Conservation (phyloP, 179 eudicot genomes). For the Corrigiola litoralis region DNA sequence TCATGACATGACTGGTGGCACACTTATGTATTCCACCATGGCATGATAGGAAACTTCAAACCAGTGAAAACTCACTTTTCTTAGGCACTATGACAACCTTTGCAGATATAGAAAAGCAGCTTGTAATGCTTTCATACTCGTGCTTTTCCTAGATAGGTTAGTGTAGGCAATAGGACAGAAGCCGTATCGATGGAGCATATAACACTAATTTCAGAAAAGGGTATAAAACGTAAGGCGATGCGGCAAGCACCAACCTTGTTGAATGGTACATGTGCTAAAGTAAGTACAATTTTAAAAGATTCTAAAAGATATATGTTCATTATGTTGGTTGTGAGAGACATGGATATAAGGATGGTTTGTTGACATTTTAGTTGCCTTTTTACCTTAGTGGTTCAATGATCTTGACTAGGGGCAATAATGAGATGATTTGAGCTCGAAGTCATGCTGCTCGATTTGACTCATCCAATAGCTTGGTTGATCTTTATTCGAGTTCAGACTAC, state of each 20-base stretch:
- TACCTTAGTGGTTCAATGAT: background rate
- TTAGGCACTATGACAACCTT: slow-evolving; percentile 20
- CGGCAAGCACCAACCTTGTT: slow-evolving; percentile 36
- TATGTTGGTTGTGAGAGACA: background rate
- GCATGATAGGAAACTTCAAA: slow-evolving; percentile 5
- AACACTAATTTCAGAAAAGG: slow-evolving; percentile 3
- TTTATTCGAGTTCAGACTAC: no score
- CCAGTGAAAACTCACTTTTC: slow-evolving; percentile 14
- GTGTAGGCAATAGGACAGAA: slow-evolving; percentile 18
- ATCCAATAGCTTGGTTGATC: no score
- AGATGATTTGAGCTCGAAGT: no score
- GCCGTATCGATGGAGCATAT: slow-evolving; percentile 6
- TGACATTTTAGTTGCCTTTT: background rate
- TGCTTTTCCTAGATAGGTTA: slow-evolving; percentile 22
- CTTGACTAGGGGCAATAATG: no score
- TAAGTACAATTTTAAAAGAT: slow-evolving; percentile 10
- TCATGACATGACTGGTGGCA: slow-evolving; percentile 22
- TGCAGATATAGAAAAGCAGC: slow-evolving; percentile 20
- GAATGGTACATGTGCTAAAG: slow-evolving; percentile 25
- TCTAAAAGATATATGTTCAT: slow-evolving; percentile 2
- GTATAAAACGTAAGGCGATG: slow-evolving; percentile 20
- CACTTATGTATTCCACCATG: slow-evolving; percentile 24
- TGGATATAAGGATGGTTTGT: slow-evolving; percentile 29
- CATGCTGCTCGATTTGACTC: no score
- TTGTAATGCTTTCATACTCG: slow-evolving; percentile 22